Percentiles rank a stretch among this genome's conserved stretches.
Evolutionary conservation across 106 monocot genomes (phyloP).

Genomic region (Platanthera zijinensis): DNA sequence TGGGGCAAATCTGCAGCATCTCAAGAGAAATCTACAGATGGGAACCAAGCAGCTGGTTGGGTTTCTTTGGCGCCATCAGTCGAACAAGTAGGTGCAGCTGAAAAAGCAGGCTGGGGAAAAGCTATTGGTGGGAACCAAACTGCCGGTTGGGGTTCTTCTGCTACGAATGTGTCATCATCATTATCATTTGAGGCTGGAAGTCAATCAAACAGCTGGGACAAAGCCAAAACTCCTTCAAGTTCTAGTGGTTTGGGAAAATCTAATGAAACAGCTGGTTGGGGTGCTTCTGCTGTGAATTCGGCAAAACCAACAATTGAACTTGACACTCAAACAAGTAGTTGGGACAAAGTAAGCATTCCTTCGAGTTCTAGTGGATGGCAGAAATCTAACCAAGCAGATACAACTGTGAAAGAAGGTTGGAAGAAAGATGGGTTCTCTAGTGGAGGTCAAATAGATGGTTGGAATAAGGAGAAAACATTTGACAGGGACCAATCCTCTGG

Average conservation of each 20-base stretch:
- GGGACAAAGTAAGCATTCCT: background rate
- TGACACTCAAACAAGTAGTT: background rate
- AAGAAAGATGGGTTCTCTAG: constrained; percentile 4
- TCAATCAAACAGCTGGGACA: constrained; percentile 2
- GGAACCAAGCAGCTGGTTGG: background rate
- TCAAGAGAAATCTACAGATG: background rate
- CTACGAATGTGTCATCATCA: background rate
- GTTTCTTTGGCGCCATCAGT: background rate
- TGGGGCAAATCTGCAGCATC: constrained; percentile 1
- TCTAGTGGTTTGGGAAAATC: background rate
- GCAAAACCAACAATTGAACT: background rate
- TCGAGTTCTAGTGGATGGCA: background rate
- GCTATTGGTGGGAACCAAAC: background rate
- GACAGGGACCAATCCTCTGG: background rate
- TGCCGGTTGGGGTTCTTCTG: background rate
- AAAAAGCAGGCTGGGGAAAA: background rate
- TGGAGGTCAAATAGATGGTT: constrained; percentile 4
- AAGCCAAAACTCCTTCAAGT: background rate
- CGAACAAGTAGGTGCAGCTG: no score
- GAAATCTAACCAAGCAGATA: background rate
- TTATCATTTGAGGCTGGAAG: constrained; percentile 1
- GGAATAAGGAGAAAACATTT: constrained; percentile 2
- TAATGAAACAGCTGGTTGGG: background rate
- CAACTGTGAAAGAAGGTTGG: background rate
- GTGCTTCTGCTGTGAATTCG: background rate